Evolutionary conservation across 306 rosid species (phyloP), one percentile per base, ranked within the genome.

Genomic region (Elaeagnus macrophylla): DNA sequence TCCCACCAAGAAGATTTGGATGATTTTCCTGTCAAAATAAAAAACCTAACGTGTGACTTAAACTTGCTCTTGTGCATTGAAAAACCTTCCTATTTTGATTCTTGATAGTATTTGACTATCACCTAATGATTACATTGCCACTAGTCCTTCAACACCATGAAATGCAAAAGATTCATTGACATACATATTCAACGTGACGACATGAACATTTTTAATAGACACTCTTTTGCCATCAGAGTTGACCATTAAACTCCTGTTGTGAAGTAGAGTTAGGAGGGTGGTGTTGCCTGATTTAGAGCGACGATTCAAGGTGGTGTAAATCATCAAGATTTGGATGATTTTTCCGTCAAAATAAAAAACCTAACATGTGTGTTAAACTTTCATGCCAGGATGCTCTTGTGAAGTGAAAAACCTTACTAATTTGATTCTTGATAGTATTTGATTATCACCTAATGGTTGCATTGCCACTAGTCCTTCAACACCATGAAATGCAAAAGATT

Each of bases 401-500:
- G 49, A 12, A 5, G 10, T 17, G 5, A 8, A 14, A 62, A 36
- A 40, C 7, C 16, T 12, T 39, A n/a, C 7, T n/a, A 17, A 32
- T 40, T 42, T 36, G n/a, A 59, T 16, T 52, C 25, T 61, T 42
- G 36, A 16, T 14, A 16, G 13, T 20, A 5, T 18, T 25, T 6
- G 37, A 42, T 51, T 35, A 9, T 41, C 59, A 7, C 8, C 15
- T 11, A n/a, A 6, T 32, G 59, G 5, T 12, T 35, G 54, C 15
- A 59, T 59, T 37, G 64, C 45, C 18, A 59, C 11, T 25, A 62
- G 67, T 7, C 43, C 43, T 14, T 41, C 59, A 43, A 62, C 67
- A 16, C 67, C 67, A 8, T 62, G 67, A 36, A 62, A 58, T 1
- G 43, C 44, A 16, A 37, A 62, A n/a, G 59, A 62, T n/a, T 62